Evolutionary conservation across 768 basidiomycete species (phyloP).

Genomic region (Lentinula raphanica): DNA sequence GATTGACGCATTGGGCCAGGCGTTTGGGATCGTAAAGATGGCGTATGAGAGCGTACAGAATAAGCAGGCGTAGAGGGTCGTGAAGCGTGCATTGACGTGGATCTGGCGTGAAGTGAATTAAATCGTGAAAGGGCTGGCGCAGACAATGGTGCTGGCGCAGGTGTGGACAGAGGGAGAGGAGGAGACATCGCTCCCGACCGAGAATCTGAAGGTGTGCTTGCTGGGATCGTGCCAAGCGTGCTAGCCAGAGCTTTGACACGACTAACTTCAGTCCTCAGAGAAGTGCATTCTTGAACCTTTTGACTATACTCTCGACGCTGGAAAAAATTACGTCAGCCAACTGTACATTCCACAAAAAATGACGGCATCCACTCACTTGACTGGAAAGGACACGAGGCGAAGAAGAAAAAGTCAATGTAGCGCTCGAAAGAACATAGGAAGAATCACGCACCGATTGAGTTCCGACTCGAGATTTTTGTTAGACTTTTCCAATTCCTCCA

Average conservation of each 20-base stretch:
- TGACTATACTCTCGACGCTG: conserved; percentile 59
- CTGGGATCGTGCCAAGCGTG: conserved; percentile 26
- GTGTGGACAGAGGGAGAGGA: conserved; percentile 29
- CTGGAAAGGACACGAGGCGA: conserved; percentile 30
- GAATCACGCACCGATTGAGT: conserved; percentile 56
- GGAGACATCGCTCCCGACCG: conserved; percentile 29
- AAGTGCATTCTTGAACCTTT: conserved; percentile 69
- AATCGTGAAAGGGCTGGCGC: conserved; percentile 47
- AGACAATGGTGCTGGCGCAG: conserved; percentile 35
- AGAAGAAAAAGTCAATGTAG: conserved; percentile 12
- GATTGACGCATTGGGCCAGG: conserved; percentile 26
- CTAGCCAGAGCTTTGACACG: conserved; percentile 47
- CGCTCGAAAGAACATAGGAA: conserved; percentile 10
- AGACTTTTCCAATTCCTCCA: conserved; percentile 58
- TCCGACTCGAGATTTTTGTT: conserved; percentile 63
- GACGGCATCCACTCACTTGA: conserved; percentile 46
- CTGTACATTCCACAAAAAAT: conserved; percentile 8
- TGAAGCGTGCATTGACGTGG: conserved; percentile 40
- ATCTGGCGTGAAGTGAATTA: conserved; percentile 49
- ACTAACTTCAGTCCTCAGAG: conserved; percentile 60
- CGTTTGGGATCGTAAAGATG: conserved; percentile 23
- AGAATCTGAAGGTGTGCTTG: conserved; percentile 16
- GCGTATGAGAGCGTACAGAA: conserved; percentile 22
- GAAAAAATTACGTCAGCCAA: conserved; percentile 13
- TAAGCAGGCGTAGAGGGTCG: conserved; percentile 19